Percentiles rank a stretch among this genome's conserved stretches.
Conservation (phyloP, 192 early-diverging fungal genomes). For the Linnemannia zychae region DNA sequence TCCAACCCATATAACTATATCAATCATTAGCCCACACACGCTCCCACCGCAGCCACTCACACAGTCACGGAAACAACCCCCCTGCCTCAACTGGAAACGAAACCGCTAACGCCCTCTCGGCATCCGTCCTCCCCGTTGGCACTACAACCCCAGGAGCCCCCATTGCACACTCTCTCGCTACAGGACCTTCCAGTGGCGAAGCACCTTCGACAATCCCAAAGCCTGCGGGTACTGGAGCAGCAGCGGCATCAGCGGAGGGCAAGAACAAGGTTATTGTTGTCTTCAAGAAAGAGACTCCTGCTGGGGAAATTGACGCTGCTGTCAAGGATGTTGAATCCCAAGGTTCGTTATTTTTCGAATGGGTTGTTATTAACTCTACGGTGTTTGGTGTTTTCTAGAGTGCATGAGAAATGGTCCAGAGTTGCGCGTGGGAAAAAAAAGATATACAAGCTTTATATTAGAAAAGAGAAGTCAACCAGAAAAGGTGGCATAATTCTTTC, state of each 20-base stretch:
- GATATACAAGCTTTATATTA: too few relatives aligned
- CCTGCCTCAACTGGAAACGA: background rate
- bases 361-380: too few relatives aligned
- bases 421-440: background rate
- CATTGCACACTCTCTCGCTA: constrained; percentile 4
- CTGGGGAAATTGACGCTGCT: constrained; percentile 35
- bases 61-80: background rate
- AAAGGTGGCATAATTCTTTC: too few relatives aligned
- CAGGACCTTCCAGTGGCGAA: background rate
- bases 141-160: background rate
- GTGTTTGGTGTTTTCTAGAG: background rate
- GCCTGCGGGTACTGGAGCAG: background rate
- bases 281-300: constrained; percentile 68
- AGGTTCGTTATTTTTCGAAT: constrained; percentile 13
- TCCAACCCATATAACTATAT: too few relatives aligned
- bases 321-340: constrained; percentile 22
- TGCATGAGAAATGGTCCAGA: background rate
- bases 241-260: background rate
- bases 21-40: background rate
- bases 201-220: background rate
- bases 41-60: background rate
- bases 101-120: constrained; percentile 14
- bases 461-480: too few relatives aligned
- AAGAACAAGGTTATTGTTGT: constrained; percentile 60
- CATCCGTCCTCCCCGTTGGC: constrained; percentile 21